Evolutionary conservation across 1,284 basidiomycete species (phyloP), one percentile per base, ranked within the genome.

Genomic region (Puccinia novopanici): DNA sequence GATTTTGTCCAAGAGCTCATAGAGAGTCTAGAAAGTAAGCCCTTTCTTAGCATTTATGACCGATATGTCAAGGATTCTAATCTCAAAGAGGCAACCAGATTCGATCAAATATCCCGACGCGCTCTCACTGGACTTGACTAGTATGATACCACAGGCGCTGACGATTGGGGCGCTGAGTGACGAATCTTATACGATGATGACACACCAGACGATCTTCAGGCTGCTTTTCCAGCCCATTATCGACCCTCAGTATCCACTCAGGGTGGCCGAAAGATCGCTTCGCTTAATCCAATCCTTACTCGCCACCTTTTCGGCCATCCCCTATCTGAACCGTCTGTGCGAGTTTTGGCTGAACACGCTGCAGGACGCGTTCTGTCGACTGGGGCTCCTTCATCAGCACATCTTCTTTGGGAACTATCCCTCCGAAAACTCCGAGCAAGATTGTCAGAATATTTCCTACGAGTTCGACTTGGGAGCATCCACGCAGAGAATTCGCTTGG

Each of bases 1-100:
- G 52, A 73, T 10, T 73, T 73, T 17, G 70, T 73, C 34, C 48
- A 73, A 30, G 70, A 73, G 70, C 30, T 73, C 17, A 42, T 73
- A 13, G 70, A 73, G 22, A 73, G 55, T 40, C 52, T 73, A 52
- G 22, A 73, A 15, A 55, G 70, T 73, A 37, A 52, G 70, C 27
- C 2, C 4, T 50, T 34, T 54, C 2, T 50, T 50, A 34, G 1
- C 27, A 17, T 52, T 17, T 27, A n/a, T 8, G 34, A 8, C 40
- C 42, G 10, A 37, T 12, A 24, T 9, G 5, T 8, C 12, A 40
- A 6, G 59, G 30, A 3, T 24, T 37, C 19, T 68, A 45, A 54
- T 10, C 15, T 54, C 12, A 54, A 22, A 54, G 50, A 54, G 50
- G 22, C 13, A 30, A 24, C 27, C 34, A 73, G 70, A 22, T 73